phyloP scores from a whole-genome alignment of 495 filamentous ascomycete genomes.

The Lasiosphaeria hispida region DNA sequence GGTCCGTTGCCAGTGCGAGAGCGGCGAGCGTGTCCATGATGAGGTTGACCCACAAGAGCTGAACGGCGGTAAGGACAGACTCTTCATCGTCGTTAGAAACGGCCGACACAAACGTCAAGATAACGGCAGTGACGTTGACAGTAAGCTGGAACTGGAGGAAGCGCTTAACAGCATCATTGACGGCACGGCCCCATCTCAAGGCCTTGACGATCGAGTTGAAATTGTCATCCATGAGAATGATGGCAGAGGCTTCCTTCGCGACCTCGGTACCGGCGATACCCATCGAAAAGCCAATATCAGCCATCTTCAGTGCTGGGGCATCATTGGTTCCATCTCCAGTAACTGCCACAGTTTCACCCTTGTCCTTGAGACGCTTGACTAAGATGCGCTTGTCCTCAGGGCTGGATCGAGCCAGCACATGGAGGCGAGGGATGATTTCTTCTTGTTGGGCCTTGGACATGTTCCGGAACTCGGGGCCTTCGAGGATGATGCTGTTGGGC shows the following conservation, averaged over 20 bases:
- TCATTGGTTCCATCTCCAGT: conserved; percentile 92
- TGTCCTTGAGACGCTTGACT: conserved; percentile 68
- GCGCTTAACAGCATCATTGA: conserved; percentile 87
- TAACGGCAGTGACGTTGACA: conserved; percentile 84
- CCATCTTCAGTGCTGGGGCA: conserved; percentile 78
- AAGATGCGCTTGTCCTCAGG: conserved; percentile 86
- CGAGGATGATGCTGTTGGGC: conserved; percentile 70
- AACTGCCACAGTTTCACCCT: conserved; percentile 79
- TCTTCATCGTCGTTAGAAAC: conserved; percentile 63
- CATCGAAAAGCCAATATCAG: conserved; percentile 92
- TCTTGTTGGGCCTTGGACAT: conserved; percentile 70
- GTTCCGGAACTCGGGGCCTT: conserved; percentile 80
- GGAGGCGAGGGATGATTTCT: conserved; percentile 67
- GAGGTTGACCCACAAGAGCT: conserved; percentile 88
- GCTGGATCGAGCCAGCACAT: conserved; percentile 81
- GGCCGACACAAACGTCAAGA: conserved; percentile 79
- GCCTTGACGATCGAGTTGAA: conserved; percentile 85
- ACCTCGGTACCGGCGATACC: conserved; percentile 88
- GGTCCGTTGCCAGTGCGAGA: conserved; percentile 80
- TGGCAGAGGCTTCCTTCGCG: conserved; percentile 90
- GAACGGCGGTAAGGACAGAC: conserved; percentile 80
- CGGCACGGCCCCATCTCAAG: conserved; percentile 84
- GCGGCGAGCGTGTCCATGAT: conserved; percentile 95
- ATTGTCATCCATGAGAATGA: conserved; percentile 90
- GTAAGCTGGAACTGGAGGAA: conserved; percentile 92